phyloP scores from a whole-genome alignment of 163 green algal genomes.

The Coccomyxa subellipsoidea region DNA sequence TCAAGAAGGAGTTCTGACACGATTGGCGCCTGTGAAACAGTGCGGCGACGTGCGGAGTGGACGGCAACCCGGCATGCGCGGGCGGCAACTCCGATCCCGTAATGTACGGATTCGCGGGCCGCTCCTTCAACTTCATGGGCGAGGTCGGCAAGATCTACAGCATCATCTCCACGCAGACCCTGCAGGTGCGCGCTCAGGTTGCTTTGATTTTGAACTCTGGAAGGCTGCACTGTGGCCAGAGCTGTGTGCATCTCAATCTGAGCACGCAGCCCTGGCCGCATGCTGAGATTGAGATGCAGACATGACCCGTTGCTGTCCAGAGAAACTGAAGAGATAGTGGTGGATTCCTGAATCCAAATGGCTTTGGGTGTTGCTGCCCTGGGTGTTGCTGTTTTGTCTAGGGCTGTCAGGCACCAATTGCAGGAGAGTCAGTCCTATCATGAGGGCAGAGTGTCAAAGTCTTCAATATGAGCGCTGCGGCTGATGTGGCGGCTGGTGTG shows the following conservation, averaged over 20 bases:
- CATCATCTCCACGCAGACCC: background rate
- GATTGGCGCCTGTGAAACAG: too few relatives aligned
- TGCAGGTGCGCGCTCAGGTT: background rate
- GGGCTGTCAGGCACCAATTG: too few relatives aligned
- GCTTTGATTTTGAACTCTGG: too few relatives aligned
- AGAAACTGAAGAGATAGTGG: too few relatives aligned
- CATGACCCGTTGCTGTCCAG: too few relatives aligned
- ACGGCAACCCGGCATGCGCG: background rate
- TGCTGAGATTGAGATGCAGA: background rate
- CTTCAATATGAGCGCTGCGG: too few relatives aligned
- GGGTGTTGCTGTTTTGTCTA: too few relatives aligned
- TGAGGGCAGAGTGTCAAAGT: too few relatives aligned
- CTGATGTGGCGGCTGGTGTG: background rate
- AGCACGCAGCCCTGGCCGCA: background rate
- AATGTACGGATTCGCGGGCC: slow-evolving; percentile 1
- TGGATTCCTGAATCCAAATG: too few relatives aligned
- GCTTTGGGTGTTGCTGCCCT: too few relatives aligned
- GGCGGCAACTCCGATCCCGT: slow-evolving; percentile 6
- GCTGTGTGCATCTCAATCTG: background rate
- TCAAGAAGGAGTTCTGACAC: too few relatives aligned
- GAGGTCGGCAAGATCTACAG: slow-evolving; percentile 6
- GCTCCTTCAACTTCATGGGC: slow-evolving; percentile 9
- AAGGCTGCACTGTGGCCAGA: background rate
- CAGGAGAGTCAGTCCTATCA: too few relatives aligned
- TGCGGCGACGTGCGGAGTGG: background rate